A percentile compares a stretch with the other conserved stretches of the same genome.
These are phyloP conservation scores for Cytospora paraplurivora DNA, from an alignment of 2,329 filamentous ascomycete species.

Conservation along the genomic window DNA sequence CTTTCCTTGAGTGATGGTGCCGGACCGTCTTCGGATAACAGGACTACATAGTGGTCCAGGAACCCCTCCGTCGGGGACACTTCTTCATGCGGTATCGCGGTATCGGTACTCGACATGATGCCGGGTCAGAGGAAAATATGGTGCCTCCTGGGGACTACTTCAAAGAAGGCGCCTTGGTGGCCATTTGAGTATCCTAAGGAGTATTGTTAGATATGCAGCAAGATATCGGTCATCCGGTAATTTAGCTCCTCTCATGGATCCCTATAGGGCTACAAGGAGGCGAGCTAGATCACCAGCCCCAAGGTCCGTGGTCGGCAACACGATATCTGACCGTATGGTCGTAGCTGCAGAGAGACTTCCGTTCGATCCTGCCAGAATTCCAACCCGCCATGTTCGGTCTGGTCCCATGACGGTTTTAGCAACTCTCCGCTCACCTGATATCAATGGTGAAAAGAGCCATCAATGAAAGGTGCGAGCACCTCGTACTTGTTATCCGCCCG, in stretches of 20 bases:
- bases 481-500: neutral
- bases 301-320: no score
- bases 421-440: no score
- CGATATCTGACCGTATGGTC: no score
- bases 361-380: no score
- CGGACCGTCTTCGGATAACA: neutral
- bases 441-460: neutral
- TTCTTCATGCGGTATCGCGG: neutral
- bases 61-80: neutral
- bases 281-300: no score
- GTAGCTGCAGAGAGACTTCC: no score
- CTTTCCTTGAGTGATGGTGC: neutral
- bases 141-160: neutral
- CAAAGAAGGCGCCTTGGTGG: neutral
- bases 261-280: no score
- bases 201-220: neutral
- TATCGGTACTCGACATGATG: neutral
- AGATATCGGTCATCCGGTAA: neutral
- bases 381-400: no score
- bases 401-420: no score
- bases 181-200: neutral
- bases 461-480: neutral
- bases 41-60: neutral
- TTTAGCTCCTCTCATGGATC: no score
- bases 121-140: neutral